phyloP scores from a whole-genome alignment of 2,329 filamentous ascomycete genomes.

The Hypomyces rosellus region DNA sequence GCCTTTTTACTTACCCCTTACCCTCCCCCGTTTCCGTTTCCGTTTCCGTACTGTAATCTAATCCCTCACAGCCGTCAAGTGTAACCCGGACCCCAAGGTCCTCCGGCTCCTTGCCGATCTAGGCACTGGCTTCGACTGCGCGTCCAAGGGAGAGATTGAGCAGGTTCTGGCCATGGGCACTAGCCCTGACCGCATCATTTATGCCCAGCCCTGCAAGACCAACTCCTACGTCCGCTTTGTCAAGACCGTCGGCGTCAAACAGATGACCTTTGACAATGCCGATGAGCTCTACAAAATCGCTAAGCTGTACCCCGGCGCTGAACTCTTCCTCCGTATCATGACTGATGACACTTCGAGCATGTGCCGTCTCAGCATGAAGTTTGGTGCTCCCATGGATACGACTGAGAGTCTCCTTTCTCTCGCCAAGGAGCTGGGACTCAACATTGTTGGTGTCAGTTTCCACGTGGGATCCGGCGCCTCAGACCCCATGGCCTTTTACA shows the following conservation, averaged over 20 bases:
- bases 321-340: slow-evolving; percentile 88
- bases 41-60: background rate
- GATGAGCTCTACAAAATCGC: slow-evolving; percentile 98
- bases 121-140: slow-evolving; percentile 95
- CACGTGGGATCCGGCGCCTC: slow-evolving; percentile 95
- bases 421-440: slow-evolving; percentile 76
- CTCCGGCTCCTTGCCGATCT: slow-evolving; percentile 80
- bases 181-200: slow-evolving; percentile 88
- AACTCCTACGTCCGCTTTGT: slow-evolving; percentile 95
- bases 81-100: slow-evolving; percentile 89
- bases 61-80: slow-evolving; percentile 75
- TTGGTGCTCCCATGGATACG: slow-evolving; percentile 82
- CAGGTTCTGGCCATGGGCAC: slow-evolving; percentile 78
- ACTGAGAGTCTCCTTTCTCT: slow-evolving; percentile 71
- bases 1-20: background rate
- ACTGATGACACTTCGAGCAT: slow-evolving; percentile 94
- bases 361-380: slow-evolving; percentile 95
- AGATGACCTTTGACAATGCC: slow-evolving; percentile 99
- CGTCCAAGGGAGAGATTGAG: slow-evolving; percentile 96
- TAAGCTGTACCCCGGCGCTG: slow-evolving; percentile 79
- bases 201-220: slow-evolving; percentile 98
- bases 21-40: background rate
- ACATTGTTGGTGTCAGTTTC: slow-evolving; percentile 94
- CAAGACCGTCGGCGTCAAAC: slow-evolving; percentile 74
- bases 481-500: slow-evolving; percentile 84